Evolutionary conservation across 2,329 filamentous ascomycete genomes (phyloP).

Genomic region (Pseudogymnoascus sp.): DNA sequence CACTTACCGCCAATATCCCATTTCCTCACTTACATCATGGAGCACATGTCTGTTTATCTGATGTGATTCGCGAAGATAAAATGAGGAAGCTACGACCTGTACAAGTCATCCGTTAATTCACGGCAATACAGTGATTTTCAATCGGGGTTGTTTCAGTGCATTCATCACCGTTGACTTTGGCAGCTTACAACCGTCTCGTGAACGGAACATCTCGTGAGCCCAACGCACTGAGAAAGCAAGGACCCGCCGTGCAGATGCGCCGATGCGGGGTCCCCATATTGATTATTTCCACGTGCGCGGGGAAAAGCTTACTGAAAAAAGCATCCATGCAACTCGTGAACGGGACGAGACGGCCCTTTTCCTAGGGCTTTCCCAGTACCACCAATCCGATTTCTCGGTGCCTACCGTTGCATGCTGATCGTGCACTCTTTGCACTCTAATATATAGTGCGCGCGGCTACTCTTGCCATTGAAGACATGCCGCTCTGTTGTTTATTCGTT

Average conservation of each 20-base stretch:
- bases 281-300: background rate
- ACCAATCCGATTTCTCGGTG: background rate
- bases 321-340: background rate
- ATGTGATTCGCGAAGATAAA: background rate
- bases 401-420: background rate
- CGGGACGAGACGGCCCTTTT: background rate
- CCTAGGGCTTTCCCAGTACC: background rate
- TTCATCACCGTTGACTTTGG: background rate
- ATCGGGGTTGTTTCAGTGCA: background rate
- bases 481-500: background rate
- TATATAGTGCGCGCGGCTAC: background rate
- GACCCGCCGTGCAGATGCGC: background rate
- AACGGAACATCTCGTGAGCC: background rate
- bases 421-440: background rate
- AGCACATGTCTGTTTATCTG: background rate
- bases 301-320: background rate
- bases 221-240: background rate
- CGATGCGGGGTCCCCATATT: background rate
- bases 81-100: background rate
- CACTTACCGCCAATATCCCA: background rate
- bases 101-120: background rate
- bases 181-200: background rate
- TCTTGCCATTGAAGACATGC: background rate
- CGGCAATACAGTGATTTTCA: background rate
- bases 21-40: background rate